These are phyloP conservation scores for Wallacemonas rigidus DNA, from an alignment of 208 protist species.

Conservation along the genomic window DNA sequence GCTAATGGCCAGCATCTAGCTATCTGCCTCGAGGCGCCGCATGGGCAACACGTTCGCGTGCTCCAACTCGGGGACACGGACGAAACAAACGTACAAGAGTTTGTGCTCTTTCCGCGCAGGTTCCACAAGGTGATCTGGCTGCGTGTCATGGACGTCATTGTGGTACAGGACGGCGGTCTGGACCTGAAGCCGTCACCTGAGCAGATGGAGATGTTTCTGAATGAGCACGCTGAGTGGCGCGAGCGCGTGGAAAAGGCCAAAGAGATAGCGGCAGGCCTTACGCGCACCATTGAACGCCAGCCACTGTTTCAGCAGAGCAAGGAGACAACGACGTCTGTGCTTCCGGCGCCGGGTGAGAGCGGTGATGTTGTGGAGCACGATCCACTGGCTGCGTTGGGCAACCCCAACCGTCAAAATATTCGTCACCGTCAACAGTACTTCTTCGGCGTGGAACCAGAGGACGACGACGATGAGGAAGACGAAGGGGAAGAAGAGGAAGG, in stretches of 20 bases:
- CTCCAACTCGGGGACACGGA: constrained; percentile 30
- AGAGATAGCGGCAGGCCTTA: constrained; percentile 32
- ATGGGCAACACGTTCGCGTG: constrained; percentile 74
- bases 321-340: constrained; percentile 61
- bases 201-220: constrained; percentile 69
- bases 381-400: constrained; percentile 25
- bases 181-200: constrained; percentile 80
- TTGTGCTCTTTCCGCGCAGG: constrained; percentile 78
- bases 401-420: constrained; percentile 81
- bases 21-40: constrained; percentile 69
- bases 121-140: constrained; percentile 92
- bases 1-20: constrained; percentile 55
- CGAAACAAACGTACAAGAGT: constrained; percentile 28
- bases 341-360: constrained; percentile 21
- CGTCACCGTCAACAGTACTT: constrained; percentile 77
- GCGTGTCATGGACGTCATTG: constrained; percentile 71
- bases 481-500: constrained; percentile 36
- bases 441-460: constrained; percentile 55
- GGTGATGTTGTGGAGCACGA: constrained; percentile 30
- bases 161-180: constrained; percentile 60
- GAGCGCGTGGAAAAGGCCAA: constrained; percentile 46
- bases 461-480: constrained; percentile 55
- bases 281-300: constrained; percentile 48
- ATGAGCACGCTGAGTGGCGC: constrained; percentile 43
- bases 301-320: constrained; percentile 43